phyloP scores from a whole-genome alignment of 495 filamentous ascomycete species.

The Staphylotrichum tortipilum region DNA sequence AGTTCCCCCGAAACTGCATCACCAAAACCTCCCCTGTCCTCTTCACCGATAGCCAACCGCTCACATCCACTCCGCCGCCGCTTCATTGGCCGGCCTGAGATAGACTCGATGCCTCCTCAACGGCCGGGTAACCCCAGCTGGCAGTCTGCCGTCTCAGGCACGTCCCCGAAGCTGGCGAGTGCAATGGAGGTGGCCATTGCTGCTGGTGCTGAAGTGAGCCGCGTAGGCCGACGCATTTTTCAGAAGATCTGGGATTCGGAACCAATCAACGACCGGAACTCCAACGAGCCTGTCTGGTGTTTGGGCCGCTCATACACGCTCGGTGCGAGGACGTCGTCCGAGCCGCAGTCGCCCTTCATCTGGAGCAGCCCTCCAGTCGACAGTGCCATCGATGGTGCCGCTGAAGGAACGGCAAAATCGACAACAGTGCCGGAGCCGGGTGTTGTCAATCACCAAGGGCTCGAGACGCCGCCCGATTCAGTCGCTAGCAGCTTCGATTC shows the following conservation, averaged over 20 bases:
- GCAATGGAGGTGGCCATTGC: conserved; percentile 38
- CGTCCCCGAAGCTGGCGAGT: conserved; percentile 22
- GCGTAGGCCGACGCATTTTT: conserved; percentile 62
- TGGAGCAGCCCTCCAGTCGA: conserved; percentile 21
- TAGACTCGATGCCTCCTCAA: conserved; percentile 13
- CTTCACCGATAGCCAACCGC: too few relatives aligned
- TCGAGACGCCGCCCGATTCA: conserved; percentile 41
- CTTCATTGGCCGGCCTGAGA: not conserved
- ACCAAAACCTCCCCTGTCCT: too few relatives aligned
- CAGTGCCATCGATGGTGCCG: not conserved
- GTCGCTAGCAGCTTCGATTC: conserved; percentile 42
- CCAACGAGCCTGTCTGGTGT: conserved; percentile 73
- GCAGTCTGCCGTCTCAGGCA: conserved; percentile 22
- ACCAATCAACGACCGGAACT: conserved; percentile 68
- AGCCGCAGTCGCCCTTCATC: conserved; percentile 12
- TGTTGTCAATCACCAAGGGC: conserved; percentile 6
- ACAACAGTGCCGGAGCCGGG: not conserved
- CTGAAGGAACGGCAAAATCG: not conserved
- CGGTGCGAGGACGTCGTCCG: conserved; percentile 24
- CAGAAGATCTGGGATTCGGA: conserved; percentile 95
- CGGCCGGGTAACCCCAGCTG: conserved; percentile 19
- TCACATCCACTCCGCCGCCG: not conserved
- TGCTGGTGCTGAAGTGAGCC: conserved; percentile 26
- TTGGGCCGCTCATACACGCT: conserved; percentile 68
- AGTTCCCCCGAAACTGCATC: too few relatives aligned